Evolutionary conservation across 768 basidiomycete species (phyloP).

Genomic region (Suillus luteus): DNA sequence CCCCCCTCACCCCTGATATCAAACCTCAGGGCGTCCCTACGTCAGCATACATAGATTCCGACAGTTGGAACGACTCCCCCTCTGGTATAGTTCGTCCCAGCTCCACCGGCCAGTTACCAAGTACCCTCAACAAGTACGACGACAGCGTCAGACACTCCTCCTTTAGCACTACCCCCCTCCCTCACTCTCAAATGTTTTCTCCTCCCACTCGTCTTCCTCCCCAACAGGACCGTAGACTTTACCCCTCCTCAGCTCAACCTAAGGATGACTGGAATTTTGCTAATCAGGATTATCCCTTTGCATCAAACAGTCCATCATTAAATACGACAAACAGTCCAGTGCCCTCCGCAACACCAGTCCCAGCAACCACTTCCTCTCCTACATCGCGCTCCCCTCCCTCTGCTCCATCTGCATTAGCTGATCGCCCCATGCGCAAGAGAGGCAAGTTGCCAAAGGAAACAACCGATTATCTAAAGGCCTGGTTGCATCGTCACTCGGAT

Average conservation of each 20-base stretch:
- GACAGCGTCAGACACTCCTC: slow-evolving; percentile 70
- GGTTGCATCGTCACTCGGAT: slow-evolving; percentile 86
- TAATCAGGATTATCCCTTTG: slow-evolving; percentile 56
- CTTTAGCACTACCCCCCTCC: slow-evolving; percentile 53
- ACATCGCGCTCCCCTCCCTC: slow-evolving; percentile 53
- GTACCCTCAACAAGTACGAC: slow-evolving; percentile 63
- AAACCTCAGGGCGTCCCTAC: slow-evolving; percentile 47
- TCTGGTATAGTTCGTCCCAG: slow-evolving; percentile 66
- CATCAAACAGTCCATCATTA: slow-evolving; percentile 29
- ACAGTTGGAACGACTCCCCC: slow-evolving; percentile 57
- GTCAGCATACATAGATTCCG: slow-evolving; percentile 46
- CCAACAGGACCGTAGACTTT: slow-evolving; percentile 66
- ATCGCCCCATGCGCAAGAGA: slow-evolving; percentile 78
- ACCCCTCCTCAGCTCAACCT: slow-evolving; percentile 40
- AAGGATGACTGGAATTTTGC: slow-evolving; percentile 77
- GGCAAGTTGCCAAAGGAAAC: slow-evolving; percentile 91
- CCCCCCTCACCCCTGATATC: slow-evolving; percentile 49
- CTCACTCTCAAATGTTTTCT: slow-evolving; percentile 63
- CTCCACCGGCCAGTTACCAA: slow-evolving; percentile 61
- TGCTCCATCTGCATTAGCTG: slow-evolving; percentile 62
- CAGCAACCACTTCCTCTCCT: slow-evolving; percentile 44
- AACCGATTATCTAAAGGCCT: slow-evolving; percentile 85
- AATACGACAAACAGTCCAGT: slow-evolving; percentile 38
- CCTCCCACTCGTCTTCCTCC: slow-evolving; percentile 72
- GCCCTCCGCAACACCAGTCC: slow-evolving; percentile 29